Percentiles rank a stretch among this genome's conserved stretches.
Conservation (phyloP, 768 basidiomycete species). For the Cystofilobasidium macerans region DNA sequence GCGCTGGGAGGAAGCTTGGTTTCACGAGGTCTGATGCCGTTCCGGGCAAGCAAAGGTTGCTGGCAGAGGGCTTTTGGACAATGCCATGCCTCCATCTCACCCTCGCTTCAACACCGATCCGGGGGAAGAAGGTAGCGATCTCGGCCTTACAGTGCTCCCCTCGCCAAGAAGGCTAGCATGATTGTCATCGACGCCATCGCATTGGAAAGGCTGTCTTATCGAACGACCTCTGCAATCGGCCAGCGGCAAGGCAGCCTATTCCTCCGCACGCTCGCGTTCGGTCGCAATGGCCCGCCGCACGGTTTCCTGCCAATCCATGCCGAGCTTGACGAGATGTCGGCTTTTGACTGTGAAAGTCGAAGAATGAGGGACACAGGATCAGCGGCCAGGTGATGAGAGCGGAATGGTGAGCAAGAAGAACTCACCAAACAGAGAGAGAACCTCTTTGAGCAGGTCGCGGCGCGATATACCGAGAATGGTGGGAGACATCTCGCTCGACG, state of each 20-base stretch:
- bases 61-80: too few species aligned
- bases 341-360: slow-evolving; percentile 48
- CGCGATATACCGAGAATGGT: slow-evolving; percentile 60
- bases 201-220: too few species aligned
- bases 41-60: too few species aligned
- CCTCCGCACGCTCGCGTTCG: background rate
- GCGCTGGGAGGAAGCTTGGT: too few species aligned
- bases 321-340: slow-evolving; percentile 62
- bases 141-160: too few species aligned
- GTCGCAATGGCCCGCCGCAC: slow-evolving; percentile 36
- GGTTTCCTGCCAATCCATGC: slow-evolving; percentile 69
- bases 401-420: slow-evolving; percentile 26
- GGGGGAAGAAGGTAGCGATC: too few species aligned
- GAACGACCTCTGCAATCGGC: background rate
- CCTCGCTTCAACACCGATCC: too few species aligned
- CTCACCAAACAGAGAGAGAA: slow-evolving; percentile 63
- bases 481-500: slow-evolving; percentile 32
- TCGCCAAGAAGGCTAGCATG: too few species aligned
- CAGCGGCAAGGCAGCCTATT: too few species aligned
- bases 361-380: background rate
- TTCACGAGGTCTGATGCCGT: too few species aligned
- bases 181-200: too few species aligned
- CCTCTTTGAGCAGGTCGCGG: slow-evolving; percentile 71
- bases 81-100: too few species aligned
- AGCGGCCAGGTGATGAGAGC: background rate